Conservation (phyloP, 2,329 filamentous ascomycete species). For the Beauveria australis region DNA sequence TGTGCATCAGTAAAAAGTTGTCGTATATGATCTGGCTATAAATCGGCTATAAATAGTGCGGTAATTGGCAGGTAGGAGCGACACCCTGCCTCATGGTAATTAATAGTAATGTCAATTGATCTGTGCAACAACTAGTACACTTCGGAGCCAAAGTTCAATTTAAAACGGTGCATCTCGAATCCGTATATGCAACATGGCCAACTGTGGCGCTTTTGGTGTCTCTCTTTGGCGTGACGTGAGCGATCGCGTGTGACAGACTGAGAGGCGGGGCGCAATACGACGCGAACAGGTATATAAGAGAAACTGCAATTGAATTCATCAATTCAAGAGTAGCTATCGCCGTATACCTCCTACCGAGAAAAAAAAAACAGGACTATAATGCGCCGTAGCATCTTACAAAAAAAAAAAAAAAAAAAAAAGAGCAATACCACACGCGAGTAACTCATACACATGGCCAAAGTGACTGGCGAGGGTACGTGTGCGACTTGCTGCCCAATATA, state of each 20-base stretch:
- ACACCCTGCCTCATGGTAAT: too few species aligned
- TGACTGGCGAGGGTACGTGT: not conserved
- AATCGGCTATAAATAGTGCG: too few species aligned
- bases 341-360: too few species aligned
- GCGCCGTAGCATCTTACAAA: not conserved
- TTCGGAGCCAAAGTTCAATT: not conserved
- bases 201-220: not conserved
- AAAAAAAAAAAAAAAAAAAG: too few species aligned
- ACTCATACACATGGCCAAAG: not conserved
- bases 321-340: too few species aligned
- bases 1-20: too few species aligned
- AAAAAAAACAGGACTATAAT: not conserved
- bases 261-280: not conserved
- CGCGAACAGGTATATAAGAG: not conserved
- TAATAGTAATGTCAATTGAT: not conserved
- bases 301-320: not conserved
- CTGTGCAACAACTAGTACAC: too few species aligned
- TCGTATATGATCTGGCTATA: too few species aligned
- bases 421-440: not conserved
- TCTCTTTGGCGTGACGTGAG: not conserved
- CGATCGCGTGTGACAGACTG: not conserved
- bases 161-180: not conserved
- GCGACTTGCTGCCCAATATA: slow-evolving; percentile 4
- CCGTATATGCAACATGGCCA: not conserved
- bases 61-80: too few species aligned